These are phyloP conservation scores for Crithidia acanthocephali DNA, from an alignment of 208 protist species.

Conservation along the genomic window DNA sequence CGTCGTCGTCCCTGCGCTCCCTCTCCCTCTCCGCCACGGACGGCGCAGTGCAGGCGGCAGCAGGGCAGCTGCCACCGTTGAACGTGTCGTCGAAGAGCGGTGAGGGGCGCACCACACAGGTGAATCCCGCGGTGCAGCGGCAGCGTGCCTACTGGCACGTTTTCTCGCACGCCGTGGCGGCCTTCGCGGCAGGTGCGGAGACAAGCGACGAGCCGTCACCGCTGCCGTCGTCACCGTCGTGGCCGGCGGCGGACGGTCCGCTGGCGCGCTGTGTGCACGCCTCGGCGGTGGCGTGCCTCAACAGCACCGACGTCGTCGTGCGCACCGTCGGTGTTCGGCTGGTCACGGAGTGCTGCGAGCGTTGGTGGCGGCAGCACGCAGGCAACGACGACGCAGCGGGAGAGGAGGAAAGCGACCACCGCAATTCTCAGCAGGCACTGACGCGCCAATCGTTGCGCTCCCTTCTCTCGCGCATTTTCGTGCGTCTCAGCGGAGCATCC, in stretches of 20 bases:
- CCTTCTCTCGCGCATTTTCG: slow-evolving; percentile 8
- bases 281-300: slow-evolving; percentile 14
- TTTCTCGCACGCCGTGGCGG: slow-evolving; percentile 8
- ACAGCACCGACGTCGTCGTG: slow-evolving; percentile 11
- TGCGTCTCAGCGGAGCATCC: not conserved
- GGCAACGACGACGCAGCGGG: not conserved
- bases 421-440: not conserved
- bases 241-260: not conserved
- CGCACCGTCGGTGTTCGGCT: slow-evolving; percentile 30
- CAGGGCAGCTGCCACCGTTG: not conserved
- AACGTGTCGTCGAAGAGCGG: not conserved
- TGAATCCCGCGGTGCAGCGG: not conserved
- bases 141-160: slow-evolving; percentile 27
- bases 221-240: not conserved
- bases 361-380: slow-evolving; percentile 13
- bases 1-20: not conserved
- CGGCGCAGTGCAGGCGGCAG: not conserved
- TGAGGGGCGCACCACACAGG: not conserved
- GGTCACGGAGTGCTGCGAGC: slow-evolving; percentile 16
- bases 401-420: not conserved
- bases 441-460: not conserved
- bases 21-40: not conserved
- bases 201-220: not conserved
- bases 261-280: slow-evolving; percentile 21
- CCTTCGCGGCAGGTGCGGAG: not conserved